A percentile compares a stretch with the other conserved stretches of the same genome.
phyloP scores from a whole-genome alignment of 1,139 yeast species.

The Suzukiozyma palmioleophila region DNA sequence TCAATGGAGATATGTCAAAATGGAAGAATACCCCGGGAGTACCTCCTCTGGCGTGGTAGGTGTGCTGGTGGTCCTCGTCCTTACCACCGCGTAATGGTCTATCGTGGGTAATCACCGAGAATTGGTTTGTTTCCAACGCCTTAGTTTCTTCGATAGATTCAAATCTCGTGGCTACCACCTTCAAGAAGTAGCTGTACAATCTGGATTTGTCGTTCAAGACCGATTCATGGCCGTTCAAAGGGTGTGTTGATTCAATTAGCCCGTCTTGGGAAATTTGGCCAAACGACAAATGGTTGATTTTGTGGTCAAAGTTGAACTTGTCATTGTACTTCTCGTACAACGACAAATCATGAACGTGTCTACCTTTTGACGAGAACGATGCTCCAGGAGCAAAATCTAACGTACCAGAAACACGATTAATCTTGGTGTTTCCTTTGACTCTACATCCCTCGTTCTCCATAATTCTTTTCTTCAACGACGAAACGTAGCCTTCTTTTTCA shows the following conservation, averaged over 20 bases:
- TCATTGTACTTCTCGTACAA: conserved; percentile 53
- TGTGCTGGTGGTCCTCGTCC: conserved; percentile 87
- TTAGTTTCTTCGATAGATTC: conserved; percentile 53
- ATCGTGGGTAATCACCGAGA: conserved; percentile 85
- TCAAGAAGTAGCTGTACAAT: conserved; percentile 71
- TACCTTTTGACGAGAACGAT: conserved; percentile 48
- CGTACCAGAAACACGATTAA: conserved; percentile 86
- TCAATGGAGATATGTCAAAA: conserved; percentile 90
- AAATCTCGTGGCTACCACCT: conserved; percentile 86
- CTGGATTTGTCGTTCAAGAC: conserved; percentile 52
- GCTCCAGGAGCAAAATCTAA: conserved; percentile 95
- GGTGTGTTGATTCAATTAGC: conserved; percentile 48
- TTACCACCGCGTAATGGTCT: conserved; percentile 82
- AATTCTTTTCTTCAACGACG: conserved; percentile 51
- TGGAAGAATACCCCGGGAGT: conserved; percentile 84
- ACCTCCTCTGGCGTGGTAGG: conserved; percentile 82
- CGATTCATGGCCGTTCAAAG: conserved; percentile 58
- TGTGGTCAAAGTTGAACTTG: conserved; percentile 67
- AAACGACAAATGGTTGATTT: conserved; percentile 75
- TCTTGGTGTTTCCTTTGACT: conserved; percentile 69
- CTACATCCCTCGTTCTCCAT: conserved; percentile 75
- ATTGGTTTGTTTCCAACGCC: conserved; percentile 80
- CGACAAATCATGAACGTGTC: conserved; percentile 82
- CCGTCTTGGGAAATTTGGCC: conserved; percentile 52
- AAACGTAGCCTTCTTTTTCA: conserved; percentile 81